Evolutionary conservation across 331 rosid genomes (phyloP), one percentile per base, ranked within the genome.

Genomic region (Malus hybrid): DNA sequence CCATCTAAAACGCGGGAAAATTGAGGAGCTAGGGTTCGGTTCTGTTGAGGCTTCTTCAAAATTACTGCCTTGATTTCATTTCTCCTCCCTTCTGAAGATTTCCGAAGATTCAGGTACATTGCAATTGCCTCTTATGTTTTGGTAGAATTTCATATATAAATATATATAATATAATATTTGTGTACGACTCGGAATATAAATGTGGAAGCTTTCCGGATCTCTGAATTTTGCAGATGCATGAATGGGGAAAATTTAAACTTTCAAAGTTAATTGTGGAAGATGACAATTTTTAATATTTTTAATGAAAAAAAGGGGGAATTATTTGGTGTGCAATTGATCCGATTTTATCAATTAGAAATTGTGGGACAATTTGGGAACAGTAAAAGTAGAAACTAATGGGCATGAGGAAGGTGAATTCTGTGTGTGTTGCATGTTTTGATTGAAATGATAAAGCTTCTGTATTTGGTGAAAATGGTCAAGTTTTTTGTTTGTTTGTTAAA

Each of bases 51-150:
- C 78, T 76, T 34, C 48, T 65, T 44, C 29, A 42, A 5, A 32
- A 74, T 44, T 18, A 48, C 6, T 16, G 12, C 27, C 5, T 32
- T 34, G 28, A 5, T 31, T 64, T 31, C 24, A 9, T 12, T 32
- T 64, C 11, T 5, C 16, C 36, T 39, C 46, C 12, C 44, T 73
- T 64, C 61, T n/a, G 33, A 2, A 34, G 28, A 33, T 73, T 73
- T 64, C 68, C 7, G 32, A 8, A 34, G 28, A 66, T 48, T 68
- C 78, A 62, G 85, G 82, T 81, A 22, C 15, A 60, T 67, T 28
- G 56, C 56, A 64, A 78, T 63, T 18, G 65, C 11, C 48, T 34
- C 19, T 59, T 6, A 69, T 64, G 28, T 13, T 15, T 29, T 16
- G n/a, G 46, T 39, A 39, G 46, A 39, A 39, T 39, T 39, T 39